Conservation (phyloP, 495 filamentous ascomycete genomes). For the Durotheca rogersii region DNA sequence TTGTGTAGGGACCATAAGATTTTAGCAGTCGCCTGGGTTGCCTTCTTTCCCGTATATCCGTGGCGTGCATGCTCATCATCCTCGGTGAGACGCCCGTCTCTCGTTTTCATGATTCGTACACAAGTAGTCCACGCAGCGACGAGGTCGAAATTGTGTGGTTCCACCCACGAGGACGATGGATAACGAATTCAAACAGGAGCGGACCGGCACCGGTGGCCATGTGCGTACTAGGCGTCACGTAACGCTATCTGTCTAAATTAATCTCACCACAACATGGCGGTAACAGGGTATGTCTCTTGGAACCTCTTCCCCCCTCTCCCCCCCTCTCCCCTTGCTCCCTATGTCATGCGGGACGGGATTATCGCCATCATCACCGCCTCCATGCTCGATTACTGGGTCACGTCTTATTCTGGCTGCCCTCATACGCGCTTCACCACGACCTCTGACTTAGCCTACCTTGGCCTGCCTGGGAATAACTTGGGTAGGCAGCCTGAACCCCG, state of each 20-base stretch:
- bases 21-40: background rate
- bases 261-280: slow-evolving; percentile 8
- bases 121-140: too few species aligned
- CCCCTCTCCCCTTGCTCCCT: too few species aligned
- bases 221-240: slow-evolving; percentile 11
- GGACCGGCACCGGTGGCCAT: slow-evolving; percentile 19
- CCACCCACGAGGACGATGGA: slow-evolving; percentile 3
- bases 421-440: too few species aligned
- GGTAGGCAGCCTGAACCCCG: too few species aligned
- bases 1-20: background rate
- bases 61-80: too few species aligned
- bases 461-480: too few species aligned
- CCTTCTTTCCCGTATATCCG: background rate
- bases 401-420: too few species aligned
- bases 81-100: background rate
- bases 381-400: too few species aligned
- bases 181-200: background rate
- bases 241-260: slow-evolving; percentile 14
- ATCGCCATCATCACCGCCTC: slow-evolving; percentile 1
- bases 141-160: too few species aligned
- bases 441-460: too few species aligned
- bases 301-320: too few species aligned
- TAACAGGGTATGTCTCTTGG: slow-evolving; percentile 1
- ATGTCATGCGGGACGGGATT: slow-evolving; percentile 5
- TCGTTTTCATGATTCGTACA: background rate